Percentiles rank a stretch among this genome's conserved stretches.
Conservation (phyloP, 2,329 filamentous ascomycete genomes). For the Botrytis galanthina region DNA sequence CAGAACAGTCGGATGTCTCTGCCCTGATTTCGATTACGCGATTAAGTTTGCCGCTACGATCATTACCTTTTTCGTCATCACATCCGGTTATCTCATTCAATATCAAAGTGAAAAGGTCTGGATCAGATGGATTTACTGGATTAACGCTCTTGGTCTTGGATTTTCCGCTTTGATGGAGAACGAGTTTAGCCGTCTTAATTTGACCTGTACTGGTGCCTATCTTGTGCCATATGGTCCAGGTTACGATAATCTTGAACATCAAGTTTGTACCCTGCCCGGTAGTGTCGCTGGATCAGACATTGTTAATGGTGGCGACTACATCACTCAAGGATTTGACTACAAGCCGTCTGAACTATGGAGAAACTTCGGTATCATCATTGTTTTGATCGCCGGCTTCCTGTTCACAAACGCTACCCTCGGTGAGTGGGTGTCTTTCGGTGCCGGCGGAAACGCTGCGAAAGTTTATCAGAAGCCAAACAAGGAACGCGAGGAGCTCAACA, state of each 20-base stretch:
- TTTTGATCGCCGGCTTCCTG: slow-evolving; percentile 73
- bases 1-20: slow-evolving; percentile 69
- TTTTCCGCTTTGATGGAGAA: slow-evolving; percentile 84
- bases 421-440: slow-evolving; percentile 74
- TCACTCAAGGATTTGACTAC: slow-evolving; percentile 63
- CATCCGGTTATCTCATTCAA: slow-evolving; percentile 80
- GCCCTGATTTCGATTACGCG: slow-evolving; percentile 80
- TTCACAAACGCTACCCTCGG: slow-evolving; percentile 73
- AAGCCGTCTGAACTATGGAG: slow-evolving; percentile 53
- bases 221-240: slow-evolving; percentile 69
- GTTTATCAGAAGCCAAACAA: slow-evolving; percentile 70
- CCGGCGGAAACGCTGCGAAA: slow-evolving; percentile 76
- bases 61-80: slow-evolving; percentile 79
- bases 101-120: slow-evolving; percentile 72
- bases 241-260: slow-evolving; percentile 69
- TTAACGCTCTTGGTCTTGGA: slow-evolving; percentile 71
- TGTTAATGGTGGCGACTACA: slow-evolving; percentile 67
- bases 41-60: slow-evolving; percentile 78
- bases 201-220: slow-evolving; percentile 66
- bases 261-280: slow-evolving; percentile 72
- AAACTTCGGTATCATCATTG: slow-evolving; percentile 65
- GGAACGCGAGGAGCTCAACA: slow-evolving; percentile 65
- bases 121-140: slow-evolving; percentile 77
- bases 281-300: slow-evolving; percentile 53
- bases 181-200: slow-evolving; percentile 68